Conservation (phyloP, 2,329 filamentous ascomycete species). For the Alternaria burnsii region DNA sequence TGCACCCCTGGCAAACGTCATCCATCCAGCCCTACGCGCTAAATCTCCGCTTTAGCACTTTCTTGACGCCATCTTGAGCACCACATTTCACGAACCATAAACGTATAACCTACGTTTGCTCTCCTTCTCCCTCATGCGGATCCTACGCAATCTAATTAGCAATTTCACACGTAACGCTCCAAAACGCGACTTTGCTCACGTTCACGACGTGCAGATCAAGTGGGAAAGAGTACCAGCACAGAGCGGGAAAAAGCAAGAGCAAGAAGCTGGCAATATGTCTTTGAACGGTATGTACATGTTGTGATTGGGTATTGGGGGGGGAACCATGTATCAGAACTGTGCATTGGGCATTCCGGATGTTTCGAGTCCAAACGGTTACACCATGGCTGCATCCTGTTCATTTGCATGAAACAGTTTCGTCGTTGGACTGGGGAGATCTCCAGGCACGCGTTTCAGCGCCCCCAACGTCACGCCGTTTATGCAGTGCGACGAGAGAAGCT, state of each 20-base stretch:
- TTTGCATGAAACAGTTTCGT: conserved; percentile 16
- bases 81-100: conserved; percentile 1
- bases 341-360: background rate
- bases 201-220: conserved; percentile 38
- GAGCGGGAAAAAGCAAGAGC: conserved; percentile 3
- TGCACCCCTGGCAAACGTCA: conserved; percentile 24
- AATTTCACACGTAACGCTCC: conserved; percentile 1
- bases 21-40: conserved; percentile 23
- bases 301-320: background rate
- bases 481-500: background rate
- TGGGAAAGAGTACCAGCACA: conserved; percentile 3
- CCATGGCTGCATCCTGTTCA: background rate
- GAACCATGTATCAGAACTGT: background rate
- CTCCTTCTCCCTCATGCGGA: conserved; percentile 1
- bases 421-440: background rate
- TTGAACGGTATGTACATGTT: conserved; percentile 16
- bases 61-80: conserved; percentile 24
- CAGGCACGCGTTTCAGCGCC: conserved; percentile 13
- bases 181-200: conserved; percentile 37
- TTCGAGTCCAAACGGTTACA: background rate
- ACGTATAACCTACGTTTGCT: background rate
- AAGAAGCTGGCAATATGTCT: conserved; percentile 18
- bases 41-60: conserved; percentile 2
- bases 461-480: background rate
- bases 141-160: conserved; percentile 8